phyloP scores from a whole-genome alignment of 371 early-diverging fungal species.

The Actinomortierella wolfii region DNA sequence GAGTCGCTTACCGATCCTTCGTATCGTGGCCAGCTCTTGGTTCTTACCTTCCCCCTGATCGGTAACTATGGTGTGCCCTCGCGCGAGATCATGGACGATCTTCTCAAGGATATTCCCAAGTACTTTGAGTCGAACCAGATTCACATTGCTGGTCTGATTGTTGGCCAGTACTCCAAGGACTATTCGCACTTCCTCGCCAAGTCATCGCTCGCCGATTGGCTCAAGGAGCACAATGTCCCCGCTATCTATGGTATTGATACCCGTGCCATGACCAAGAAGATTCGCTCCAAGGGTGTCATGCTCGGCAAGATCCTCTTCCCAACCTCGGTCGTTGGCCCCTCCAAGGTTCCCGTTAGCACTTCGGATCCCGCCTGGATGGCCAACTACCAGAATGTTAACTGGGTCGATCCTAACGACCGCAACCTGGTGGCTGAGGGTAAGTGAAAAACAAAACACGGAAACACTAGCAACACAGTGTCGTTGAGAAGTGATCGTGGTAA shows the following conservation, averaged over 20 bases:
- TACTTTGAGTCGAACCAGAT: slow-evolving; percentile 94
- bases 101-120: slow-evolving; percentile 77
- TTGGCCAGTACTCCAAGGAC: slow-evolving; percentile 88
- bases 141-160: slow-evolving; percentile 89
- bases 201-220: slow-evolving; percentile 87
- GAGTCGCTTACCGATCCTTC: slow-evolving; percentile 97
- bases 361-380: slow-evolving; percentile 62
- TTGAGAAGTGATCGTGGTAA: no score
- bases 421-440: slow-evolving; percentile 88
- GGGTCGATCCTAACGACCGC: slow-evolving; percentile 90
- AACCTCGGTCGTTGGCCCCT: slow-evolving; percentile 51
- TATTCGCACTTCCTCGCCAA: slow-evolving; percentile 91
- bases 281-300: slow-evolving; percentile 89
- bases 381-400: slow-evolving; percentile 78
- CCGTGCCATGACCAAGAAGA: slow-evolving; percentile 90
- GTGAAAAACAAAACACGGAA: neutral
- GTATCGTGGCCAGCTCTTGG: slow-evolving; percentile 94
- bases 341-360: slow-evolving; percentile 34
- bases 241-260: slow-evolving; percentile 95
- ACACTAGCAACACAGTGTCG: no score
- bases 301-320: slow-evolving; percentile 86
- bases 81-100: slow-evolving; percentile 71
- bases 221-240: slow-evolving; percentile 85
- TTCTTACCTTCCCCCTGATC: slow-evolving; percentile 93
- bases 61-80: slow-evolving; percentile 97